A percentile compares a stretch with the other conserved stretches of the same genome.
Evolutionary conservation across 208 protist species (phyloP).

Genomic region (Trypanosoma melophagium): DNA sequence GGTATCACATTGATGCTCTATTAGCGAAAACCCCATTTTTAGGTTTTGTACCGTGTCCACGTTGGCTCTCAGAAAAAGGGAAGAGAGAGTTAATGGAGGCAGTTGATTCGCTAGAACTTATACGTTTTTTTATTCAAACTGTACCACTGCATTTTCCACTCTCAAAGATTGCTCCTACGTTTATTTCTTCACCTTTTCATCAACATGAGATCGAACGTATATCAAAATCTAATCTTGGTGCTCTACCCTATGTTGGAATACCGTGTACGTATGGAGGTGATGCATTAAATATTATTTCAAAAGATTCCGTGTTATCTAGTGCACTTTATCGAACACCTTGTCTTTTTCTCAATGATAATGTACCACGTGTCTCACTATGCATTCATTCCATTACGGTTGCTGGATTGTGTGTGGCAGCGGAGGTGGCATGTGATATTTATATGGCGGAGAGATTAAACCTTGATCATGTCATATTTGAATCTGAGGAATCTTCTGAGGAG

Average conservation of each 20-base stretch:
- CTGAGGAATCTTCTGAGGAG: conserved; percentile 4
- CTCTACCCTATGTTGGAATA: conserved; percentile 38
- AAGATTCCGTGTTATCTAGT: conserved; percentile 28
- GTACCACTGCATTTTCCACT: conserved; percentile 48
- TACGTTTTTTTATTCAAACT: conserved; percentile 56
- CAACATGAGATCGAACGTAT: conserved; percentile 19
- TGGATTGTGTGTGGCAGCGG: conserved; percentile 55
- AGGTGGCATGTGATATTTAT: conserved; percentile 50
- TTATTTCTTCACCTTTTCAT: conserved; percentile 44
- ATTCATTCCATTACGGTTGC: conserved; percentile 46
- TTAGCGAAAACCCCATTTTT: conserved; percentile 55
- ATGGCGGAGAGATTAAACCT: conserved; percentile 42
- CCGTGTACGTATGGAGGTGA: conserved; percentile 47
- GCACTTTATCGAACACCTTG: conserved; percentile 50
- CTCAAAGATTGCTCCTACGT: conserved; percentile 45
- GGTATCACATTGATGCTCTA: conserved; percentile 58
- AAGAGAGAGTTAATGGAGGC: conserved; percentile 24
- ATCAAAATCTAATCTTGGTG: conserved; percentile 32
- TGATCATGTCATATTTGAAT: not conserved
- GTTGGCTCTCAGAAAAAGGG: conserved; percentile 30
- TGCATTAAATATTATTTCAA: conserved; percentile 34
- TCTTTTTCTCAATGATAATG: conserved; percentile 61
- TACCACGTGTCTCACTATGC: conserved; percentile 38
- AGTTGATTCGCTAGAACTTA: conserved; percentile 53
- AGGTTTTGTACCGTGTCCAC: conserved; percentile 58